Percentiles rank a stretch among this genome's conserved stretches.
These are phyloP conservation scores for Fusarium caatingaense DNA, from an alignment of 2,329 filamentous ascomycete species.

Conservation along the genomic window DNA sequence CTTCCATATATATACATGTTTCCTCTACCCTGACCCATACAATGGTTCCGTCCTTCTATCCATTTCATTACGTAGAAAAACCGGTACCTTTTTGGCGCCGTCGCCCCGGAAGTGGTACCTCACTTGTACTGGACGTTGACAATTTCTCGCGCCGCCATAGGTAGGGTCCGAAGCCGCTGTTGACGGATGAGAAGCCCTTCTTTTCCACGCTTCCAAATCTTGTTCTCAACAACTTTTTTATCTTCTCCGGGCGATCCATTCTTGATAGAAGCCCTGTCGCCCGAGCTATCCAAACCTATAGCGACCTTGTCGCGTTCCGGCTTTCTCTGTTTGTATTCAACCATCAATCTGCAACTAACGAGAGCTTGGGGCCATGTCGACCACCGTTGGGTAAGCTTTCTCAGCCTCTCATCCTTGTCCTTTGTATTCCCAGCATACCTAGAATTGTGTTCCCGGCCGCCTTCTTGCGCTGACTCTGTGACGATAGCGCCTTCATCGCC, in stretches of 20 bases:
- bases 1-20: neutral
- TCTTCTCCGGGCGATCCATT: slow-evolving; percentile 15
- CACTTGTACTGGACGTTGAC: slow-evolving; percentile 34
- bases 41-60: slow-evolving; percentile 2
- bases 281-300: slow-evolving; percentile 38
- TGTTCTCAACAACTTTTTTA: slow-evolving; percentile 10
- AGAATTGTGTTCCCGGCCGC: slow-evolving; percentile 3
- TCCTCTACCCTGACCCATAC: slow-evolving; percentile 10
- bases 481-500: slow-evolving; percentile 83
- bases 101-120: slow-evolving; percentile 23
- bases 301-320: slow-evolving; percentile 16
- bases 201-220: slow-evolving; percentile 30
- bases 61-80: slow-evolving; percentile 6
- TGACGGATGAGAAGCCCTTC: slow-evolving; percentile 36
- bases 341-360: slow-evolving; percentile 6
- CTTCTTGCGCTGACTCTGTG: slow-evolving; percentile 15
- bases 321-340: neutral
- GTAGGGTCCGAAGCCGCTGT: slow-evolving; percentile 47
- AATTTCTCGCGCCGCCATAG: slow-evolving; percentile 45
- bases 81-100: slow-evolving; percentile 22
- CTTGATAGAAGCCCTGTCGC: slow-evolving; percentile 29
- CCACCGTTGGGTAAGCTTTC: slow-evolving; percentile 52
- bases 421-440: neutral
- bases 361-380: slow-evolving; percentile 46
- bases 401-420: neutral